Evolutionary conservation across 169 alveolate genomes (phyloP), one percentile per base, ranked within the genome.

Genomic region (Plasmodium knowlesi): DNA sequence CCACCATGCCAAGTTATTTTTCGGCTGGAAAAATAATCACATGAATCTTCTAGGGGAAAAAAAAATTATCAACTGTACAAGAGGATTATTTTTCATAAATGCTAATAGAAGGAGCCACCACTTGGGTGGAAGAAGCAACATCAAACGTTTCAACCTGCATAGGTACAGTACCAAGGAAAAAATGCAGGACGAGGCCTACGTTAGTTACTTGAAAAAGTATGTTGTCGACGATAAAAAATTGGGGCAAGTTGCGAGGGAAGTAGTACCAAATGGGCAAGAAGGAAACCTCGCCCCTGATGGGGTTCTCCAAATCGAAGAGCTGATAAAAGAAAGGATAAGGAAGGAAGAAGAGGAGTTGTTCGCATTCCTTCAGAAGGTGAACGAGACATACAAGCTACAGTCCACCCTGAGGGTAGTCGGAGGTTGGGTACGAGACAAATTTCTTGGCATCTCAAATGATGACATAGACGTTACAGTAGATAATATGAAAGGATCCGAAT

Each of bases 351-450:
- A 79, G 39, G 82, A 89, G 8, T 28, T 89, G 78, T 89, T 89
- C 72, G 83, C 80, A 1, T 89, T 89, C 82, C 73, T 89, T 6
- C 72, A 25, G 2, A 89, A 41, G 46, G 89, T 89, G 3, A 89
- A 89, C 57, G 90, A 89, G 9, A 57, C 30, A 43, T 89, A 89
- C 30, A 78, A 89, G 19, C 82, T 89, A 22, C 61, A 89, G 10
- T 37, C 76, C 30, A 89, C 94, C n/a, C 92, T 98, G n/a, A 95
- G 99, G 91, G 99, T 98, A 14, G 99, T 99, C 9, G 99, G 99
- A 14, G 99, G 99, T 2, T 99, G 99, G 99, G 99, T 99, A 1
- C 91, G 99, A 92, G 99, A 99, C 96, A 99, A 98, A 95, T 92
- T 98, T 78, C 91, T 98, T 79, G 95, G 91, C 5, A 78, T 82